These are phyloP conservation scores for Exophiala aquamarina DNA, from an alignment of 2,329 filamentous ascomycete species.

Conservation along the genomic window DNA sequence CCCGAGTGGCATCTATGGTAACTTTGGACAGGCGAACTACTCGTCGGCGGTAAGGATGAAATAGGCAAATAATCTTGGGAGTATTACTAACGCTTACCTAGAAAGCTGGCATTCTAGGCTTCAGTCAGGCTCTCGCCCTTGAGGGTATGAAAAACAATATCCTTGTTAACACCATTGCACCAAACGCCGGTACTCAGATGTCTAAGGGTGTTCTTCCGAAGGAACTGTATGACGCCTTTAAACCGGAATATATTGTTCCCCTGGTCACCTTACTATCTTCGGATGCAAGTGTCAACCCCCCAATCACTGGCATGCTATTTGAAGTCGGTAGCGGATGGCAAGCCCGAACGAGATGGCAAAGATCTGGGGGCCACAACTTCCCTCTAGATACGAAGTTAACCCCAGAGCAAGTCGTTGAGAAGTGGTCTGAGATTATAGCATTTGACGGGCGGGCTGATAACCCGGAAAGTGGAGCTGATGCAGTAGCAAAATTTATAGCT, in stretches of 20 bases:
- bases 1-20: slow-evolving; percentile 95
- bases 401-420: slow-evolving; percentile 27
- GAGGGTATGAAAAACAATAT: slow-evolving; percentile 98
- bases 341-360: slow-evolving; percentile 66
- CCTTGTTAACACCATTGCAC: slow-evolving; percentile 93
- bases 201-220: slow-evolving; percentile 90
- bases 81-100: slow-evolving; percentile 33
- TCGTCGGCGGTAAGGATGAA: slow-evolving; percentile 69
- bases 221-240: slow-evolving; percentile 98
- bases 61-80: slow-evolving; percentile 56
- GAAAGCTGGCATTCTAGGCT: slow-evolving; percentile 90
- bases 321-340: slow-evolving; percentile 94
- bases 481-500: neutral
- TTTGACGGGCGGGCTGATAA: slow-evolving; percentile 87
- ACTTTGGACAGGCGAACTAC: slow-evolving; percentile 98
- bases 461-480: slow-evolving; percentile 56
- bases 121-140: slow-evolving; percentile 85
- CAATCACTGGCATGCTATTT: slow-evolving; percentile 80
- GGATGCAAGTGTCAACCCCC: slow-evolving; percentile 74
- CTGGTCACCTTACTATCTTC: slow-evolving; percentile 81
- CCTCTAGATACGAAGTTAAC: slow-evolving; percentile 28
- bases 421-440: slow-evolving; percentile 73
- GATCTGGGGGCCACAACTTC: slow-evolving; percentile 36
- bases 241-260: slow-evolving; percentile 96
- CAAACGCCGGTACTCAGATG: slow-evolving; percentile 95